Percentiles rank a stretch among this genome's conserved stretches.
These are phyloP conservation scores for Phytophthora citricola DNA, from an alignment of 352 stramenopile genomes.

Conservation along the genomic window DNA sequence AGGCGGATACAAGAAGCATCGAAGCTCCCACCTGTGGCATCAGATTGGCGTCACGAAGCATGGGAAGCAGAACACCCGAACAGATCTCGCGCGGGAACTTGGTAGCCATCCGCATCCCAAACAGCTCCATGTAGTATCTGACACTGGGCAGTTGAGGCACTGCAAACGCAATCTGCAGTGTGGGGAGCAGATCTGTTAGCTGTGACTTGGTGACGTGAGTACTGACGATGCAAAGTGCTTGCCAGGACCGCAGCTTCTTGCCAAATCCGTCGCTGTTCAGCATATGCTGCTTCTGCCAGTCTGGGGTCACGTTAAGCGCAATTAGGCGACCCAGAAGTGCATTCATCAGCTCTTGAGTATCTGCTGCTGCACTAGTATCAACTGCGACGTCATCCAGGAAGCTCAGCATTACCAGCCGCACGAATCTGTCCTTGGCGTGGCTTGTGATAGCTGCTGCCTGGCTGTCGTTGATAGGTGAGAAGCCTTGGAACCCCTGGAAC, in stretches of 20 bases:
- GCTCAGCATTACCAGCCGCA: constrained; percentile 71
- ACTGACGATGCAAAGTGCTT: constrained; percentile 78
- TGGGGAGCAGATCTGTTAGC: constrained; percentile 26
- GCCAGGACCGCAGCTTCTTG: constrained; percentile 77
- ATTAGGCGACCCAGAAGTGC: constrained; percentile 50
- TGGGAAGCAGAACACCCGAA: constrained; percentile 50
- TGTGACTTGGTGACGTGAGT: constrained; percentile 47
- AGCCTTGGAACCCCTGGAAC: constrained; percentile 36
- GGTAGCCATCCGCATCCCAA: constrained; percentile 72
- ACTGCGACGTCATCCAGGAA: constrained; percentile 67
- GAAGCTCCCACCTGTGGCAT: constrained; percentile 77
- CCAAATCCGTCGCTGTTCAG: constrained; percentile 86
- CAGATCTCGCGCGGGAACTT: constrained; percentile 59
- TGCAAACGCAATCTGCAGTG: constrained; percentile 61
- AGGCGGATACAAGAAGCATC: constrained; percentile 63
- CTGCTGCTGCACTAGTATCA: constrained; percentile 18
- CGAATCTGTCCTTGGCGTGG: constrained; percentile 66
- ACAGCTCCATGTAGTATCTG: constrained; percentile 86
- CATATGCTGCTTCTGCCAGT: constrained; percentile 86
- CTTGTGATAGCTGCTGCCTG: constrained; percentile 34
- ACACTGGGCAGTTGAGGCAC: constrained; percentile 70
- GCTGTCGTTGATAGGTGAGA: constrained; percentile 7
- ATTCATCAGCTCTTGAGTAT: constrained; percentile 45
- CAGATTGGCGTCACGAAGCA: constrained; percentile 74
- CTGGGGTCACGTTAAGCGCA: constrained; percentile 57